Base-by-base conservation (phyloP, 2,329 filamentous ascomycete genomes). In the Aspergillus viridinutans region DNA sequence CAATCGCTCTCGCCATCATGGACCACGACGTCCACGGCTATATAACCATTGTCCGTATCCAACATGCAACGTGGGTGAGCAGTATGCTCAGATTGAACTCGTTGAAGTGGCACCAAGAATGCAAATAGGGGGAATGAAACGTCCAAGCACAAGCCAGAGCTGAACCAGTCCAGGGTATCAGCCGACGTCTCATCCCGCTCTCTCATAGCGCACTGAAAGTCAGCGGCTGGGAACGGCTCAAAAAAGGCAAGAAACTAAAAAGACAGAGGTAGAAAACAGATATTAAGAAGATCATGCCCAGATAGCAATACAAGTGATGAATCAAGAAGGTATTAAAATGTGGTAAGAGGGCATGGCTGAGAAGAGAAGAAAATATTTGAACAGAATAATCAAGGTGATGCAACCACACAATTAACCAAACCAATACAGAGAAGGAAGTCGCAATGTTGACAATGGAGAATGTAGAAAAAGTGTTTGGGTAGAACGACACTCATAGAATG, bases 271-370 rank as follows among this genome's bases (percentile, higher is more conserved):
- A 63, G 56, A 52, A 58, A 56, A 56, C 56, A 62, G 52, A 55
- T 62, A 52, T 56, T 59, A 63, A 65, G 57, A 66, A 67, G 60
- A 65, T 69, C 69, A 68, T 73, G 71, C 64, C 68, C 67, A 73
- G 64, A 63, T 74, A 74, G 67, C 72, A 74, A 74, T 74, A 73
- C 72, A 75, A 65, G 58, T 65, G 57, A 61, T 72, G 68, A 66
- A 64, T 65, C 68, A 66, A 61, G 63, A 62, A 62, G 58, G 56
- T 54, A 64, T 68, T 67, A 70, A 69, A 67, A 70, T 54, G 55
- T 60, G 57, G 61, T 67, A 67, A 59, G 64, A 56, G 47, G 50
- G 52, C 40, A 25, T 51, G 63, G 60, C 61, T 65, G 61, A 60
- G 57, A 57, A 49, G 52, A 61, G 61, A 68, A 69, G 53, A 55